phyloP scores from a whole-genome alignment of 805 yeast species.

The Saccharomycodes ludwigii region DNA sequence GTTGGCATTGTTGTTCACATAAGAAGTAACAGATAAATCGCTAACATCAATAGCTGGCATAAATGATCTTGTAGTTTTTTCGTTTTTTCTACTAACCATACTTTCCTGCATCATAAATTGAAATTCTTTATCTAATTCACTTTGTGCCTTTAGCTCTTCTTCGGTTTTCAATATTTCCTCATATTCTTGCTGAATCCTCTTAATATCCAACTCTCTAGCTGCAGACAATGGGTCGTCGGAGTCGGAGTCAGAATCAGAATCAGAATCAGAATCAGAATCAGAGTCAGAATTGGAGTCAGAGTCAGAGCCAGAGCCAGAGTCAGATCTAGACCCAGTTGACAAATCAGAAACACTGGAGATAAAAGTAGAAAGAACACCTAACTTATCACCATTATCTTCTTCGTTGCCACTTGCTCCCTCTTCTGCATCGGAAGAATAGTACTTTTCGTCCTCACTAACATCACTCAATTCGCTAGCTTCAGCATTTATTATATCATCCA shows the following conservation, averaged over 20 bases:
- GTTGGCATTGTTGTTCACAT: slow-evolving; percentile 6
- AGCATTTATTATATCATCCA: too few relatives aligned
- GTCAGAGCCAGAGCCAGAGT: neutral
- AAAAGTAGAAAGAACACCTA: too few relatives aligned
- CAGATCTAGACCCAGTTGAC: neutral
- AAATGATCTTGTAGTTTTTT: slow-evolving; percentile 13
- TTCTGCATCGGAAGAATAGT: too few relatives aligned
- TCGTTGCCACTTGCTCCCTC: too few relatives aligned
- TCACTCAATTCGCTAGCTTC: too few relatives aligned
- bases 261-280: slow-evolving; percentile 15
- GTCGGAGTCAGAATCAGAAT: slow-evolving; percentile 17
- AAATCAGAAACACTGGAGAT: too few relatives aligned
- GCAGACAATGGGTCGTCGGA: slow-evolving; percentile 18
- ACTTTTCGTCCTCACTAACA: too few relatives aligned
- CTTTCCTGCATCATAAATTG: slow-evolving; percentile 41
- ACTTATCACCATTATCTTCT: too few relatives aligned
- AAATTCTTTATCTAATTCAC: slow-evolving; percentile 45
- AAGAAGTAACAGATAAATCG: slow-evolving; percentile 15
- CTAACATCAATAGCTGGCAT: slow-evolving; percentile 7
- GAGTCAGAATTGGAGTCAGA: slow-evolving; percentile 9
- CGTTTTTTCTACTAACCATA: slow-evolving; percentile 27
- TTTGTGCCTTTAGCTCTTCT: slow-evolving; percentile 35
- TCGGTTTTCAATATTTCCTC: slow-evolving; percentile 25
- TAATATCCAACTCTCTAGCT: slow-evolving; percentile 22
- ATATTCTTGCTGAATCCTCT: slow-evolving; percentile 26